These are phyloP conservation scores for Microbotryomycetes sp. DNA, from an alignment of 1,284 basidiomycete species.

Conservation along the genomic window DNA sequence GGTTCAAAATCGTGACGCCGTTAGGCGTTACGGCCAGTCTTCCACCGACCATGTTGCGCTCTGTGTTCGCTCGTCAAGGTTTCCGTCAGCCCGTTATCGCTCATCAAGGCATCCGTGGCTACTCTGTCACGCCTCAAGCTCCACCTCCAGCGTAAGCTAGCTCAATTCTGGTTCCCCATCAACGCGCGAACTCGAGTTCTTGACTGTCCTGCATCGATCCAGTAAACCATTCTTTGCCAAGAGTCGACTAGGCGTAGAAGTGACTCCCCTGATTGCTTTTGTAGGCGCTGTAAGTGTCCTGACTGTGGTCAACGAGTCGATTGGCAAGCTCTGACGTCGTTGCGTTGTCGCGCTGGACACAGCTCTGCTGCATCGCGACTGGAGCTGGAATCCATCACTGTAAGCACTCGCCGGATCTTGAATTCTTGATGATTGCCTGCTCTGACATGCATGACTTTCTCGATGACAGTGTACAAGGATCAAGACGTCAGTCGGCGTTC, in stretches of 20 bases:
- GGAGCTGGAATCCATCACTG: background rate
- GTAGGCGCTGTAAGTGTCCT: background rate
- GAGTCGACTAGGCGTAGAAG: background rate
- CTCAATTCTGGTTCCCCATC: no score
- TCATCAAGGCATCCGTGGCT: background rate
- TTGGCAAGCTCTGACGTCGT: background rate
- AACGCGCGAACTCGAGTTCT: no score
- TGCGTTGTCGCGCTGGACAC: background rate
- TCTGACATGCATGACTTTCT: no score
- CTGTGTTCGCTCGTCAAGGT: no score
- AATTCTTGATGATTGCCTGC: background rate
- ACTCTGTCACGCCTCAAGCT: background rate
- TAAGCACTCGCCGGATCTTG: background rate
- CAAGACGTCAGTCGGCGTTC: background rate
- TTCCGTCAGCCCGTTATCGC: no score
- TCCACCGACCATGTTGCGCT: no score
- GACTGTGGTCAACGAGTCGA: background rate
- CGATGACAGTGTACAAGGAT: background rate
- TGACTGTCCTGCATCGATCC: no score
- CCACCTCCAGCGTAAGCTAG: background rate
- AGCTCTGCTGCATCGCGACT: background rate
- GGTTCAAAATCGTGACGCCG: no score
- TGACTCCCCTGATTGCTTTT: background rate
- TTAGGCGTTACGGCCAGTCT: no score
- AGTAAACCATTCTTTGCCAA: background rate